Base-by-base conservation (phyloP, 352 stramenopile genomes). In the Pythium aquatile region DNA sequence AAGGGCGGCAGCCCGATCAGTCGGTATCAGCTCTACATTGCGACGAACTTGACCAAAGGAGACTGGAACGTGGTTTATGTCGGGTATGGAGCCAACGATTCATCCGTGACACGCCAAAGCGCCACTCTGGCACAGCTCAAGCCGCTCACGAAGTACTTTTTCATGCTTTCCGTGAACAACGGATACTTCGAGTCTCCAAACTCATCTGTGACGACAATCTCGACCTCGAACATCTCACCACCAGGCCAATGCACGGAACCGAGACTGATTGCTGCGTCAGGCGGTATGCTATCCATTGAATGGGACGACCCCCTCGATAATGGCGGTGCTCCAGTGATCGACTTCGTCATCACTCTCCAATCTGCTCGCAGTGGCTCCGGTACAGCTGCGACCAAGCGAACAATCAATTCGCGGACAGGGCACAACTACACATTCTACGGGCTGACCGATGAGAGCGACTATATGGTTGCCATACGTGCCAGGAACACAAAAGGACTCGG, bases 121-220 rank as follows among this genome's bases (percentile, higher is more conserved):
- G 70, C 73, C 7, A 72, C 65, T 8, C 61, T 91, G 6, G 72
- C 78, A 1, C 40, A 47, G 0, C 57, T 91, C 2, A 53, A 66
- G 7, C 56, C 69, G 6, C 13, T 32, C 14, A 87, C 63, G 0
- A 26, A 61, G 16, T 90, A 87, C 40, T 30, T 56, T 11, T 83
- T 85, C 55, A 68, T 72, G 17, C 35, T 76, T 11, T 76, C 76
- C 0, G 76, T 79, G 14, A 77, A 61, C 30, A 91, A 90, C 51
- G 72, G 74, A 0, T 44, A 66, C 6, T 87, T 77, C 29, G 59
- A 70, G 11, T 91, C 82, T 0, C 20, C 40, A 0, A 88, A 85
- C 26, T 87, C 80, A 0, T 74, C 79, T 0, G 37, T 72, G 9
- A 55, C 66, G 33, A 40, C 65, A 2, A 58, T 75, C 1, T 58